Evolutionary conservation across 805 yeast genomes (phyloP), one percentile per base, ranked within the genome.

Genomic region (Zygoascus flipseniorum): DNA sequence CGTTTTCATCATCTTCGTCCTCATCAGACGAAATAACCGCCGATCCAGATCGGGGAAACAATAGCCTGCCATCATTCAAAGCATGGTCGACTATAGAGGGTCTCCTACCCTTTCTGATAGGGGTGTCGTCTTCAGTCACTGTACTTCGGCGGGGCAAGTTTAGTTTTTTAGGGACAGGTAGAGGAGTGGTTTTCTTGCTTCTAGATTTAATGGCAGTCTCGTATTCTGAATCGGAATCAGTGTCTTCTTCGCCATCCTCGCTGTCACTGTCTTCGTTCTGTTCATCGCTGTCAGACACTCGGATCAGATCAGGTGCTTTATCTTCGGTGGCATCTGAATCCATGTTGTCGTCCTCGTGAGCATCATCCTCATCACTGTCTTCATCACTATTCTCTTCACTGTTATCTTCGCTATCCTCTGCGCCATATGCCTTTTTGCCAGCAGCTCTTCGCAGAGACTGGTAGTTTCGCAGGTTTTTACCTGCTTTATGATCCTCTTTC

Each of bases 351-450:
- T 56, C 65, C 56, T 72, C 77, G 48, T n/a, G n/a, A n/a, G n/a
- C n/a, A n/a, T 74, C 76, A 54, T 74, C 75, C 37, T 68, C 73
- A 16, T 67, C 75, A 6, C 67, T 71, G 13, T 67, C 74, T 18
- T 68, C 73, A 10, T 67, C 72, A 8, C 63, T 69, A 16, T 54
- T 18, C 13, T 26, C 37, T 10, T 23, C 19, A 31, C 13, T 10
- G 4, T 35, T 10, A 13, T 35, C 39, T 13, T n/a, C 16, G 8
- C 39, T n/a, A 35, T 35, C 39, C 16, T 35, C 9, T 35, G 13
- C 8, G 16, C 16, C 13, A n/a, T 35, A 35, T 35, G 39, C 39
- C 16, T 35, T 35, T 10, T 35, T 35, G 39, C 39, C 39, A 35
- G 39, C 39, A 35, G 39, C 39, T 35, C 39, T 35, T 35, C 39